These are phyloP conservation scores for Gossypium gossypioides DNA, from an alignment of 441 rosid species.

Conservation along the genomic window DNA sequence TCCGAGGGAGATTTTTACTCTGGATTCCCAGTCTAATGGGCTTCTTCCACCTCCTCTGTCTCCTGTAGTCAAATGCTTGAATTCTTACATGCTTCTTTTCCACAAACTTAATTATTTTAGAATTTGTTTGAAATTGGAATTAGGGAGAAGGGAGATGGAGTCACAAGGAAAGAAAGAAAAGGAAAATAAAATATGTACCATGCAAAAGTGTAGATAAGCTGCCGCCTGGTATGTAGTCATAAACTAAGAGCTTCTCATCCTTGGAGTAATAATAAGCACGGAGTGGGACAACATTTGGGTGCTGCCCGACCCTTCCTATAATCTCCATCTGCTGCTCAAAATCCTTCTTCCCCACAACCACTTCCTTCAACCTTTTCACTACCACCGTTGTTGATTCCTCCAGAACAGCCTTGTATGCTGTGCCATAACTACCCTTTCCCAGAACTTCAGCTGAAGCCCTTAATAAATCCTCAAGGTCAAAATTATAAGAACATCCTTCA, in stretches of 20 bases:
- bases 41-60: conserved; percentile 34
- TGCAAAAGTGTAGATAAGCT: conserved; percentile 50
- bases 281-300: conserved; percentile 51
- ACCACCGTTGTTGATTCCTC: conserved; percentile 63
- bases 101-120: not conserved
- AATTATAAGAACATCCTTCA: conserved; percentile 58
- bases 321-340: conserved; percentile 74
- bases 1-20: conserved; percentile 46
- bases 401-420: conserved; percentile 62
- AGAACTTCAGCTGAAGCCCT: conserved; percentile 77
- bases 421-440: conserved; percentile 71
- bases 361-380: conserved; percentile 65
- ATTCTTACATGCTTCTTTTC: not conserved
- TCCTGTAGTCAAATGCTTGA: conserved; percentile 27
- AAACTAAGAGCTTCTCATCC: conserved; percentile 67
- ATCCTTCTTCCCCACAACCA: conserved; percentile 58
- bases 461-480: conserved; percentile 62
- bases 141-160: not conserved
- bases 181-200: conserved; percentile 30
- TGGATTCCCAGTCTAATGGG: conserved; percentile 50
- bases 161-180: not conserved
- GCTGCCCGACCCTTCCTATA: conserved; percentile 46
- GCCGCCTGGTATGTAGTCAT: conserved; percentile 46
- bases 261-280: conserved; percentile 67
- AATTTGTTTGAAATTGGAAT: not conserved